Percentiles rank a stretch among this genome's conserved stretches.
Conservation (phyloP, 768 basidiomycete species). For the Dentipellis sp. region DNA sequence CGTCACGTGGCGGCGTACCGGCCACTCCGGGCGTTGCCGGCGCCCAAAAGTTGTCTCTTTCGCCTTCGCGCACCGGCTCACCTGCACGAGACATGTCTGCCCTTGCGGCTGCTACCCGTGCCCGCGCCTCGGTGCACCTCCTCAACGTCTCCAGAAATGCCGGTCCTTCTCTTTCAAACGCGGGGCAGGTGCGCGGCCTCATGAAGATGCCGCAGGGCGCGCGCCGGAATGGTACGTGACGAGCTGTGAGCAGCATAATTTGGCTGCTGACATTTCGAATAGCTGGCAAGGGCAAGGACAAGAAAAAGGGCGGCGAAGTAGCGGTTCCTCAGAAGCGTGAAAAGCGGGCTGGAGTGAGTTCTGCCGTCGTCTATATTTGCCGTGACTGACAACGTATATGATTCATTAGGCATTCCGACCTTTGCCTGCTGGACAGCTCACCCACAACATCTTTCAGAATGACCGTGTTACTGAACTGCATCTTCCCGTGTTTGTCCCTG, state of each 20-base stretch:
- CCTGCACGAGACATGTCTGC: not conserved
- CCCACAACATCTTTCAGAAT: constrained; percentile 32
- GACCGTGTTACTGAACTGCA: constrained; percentile 25
- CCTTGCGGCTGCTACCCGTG: not conserved
- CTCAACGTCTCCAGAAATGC: not conserved
- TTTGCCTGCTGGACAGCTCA: constrained; percentile 29
- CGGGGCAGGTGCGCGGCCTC: not conserved
- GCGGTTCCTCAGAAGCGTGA: constrained; percentile 2
- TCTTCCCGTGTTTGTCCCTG: constrained; percentile 35
- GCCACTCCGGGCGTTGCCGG: not conserved
- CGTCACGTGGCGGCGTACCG: not conserved
- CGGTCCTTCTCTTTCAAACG: not conserved
- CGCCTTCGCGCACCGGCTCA: not conserved
- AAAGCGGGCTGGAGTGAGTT: constrained; percentile 9
- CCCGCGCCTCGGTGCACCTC: not conserved
- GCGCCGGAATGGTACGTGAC: not conserved
- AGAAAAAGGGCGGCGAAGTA: not conserved
- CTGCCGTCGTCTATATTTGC: not conserved
- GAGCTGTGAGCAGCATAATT: not conserved
- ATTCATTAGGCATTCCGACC: constrained; percentile 32
- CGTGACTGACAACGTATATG: not conserved
- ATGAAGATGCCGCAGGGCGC: not conserved
- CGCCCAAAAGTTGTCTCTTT: not conserved
- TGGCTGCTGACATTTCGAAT: not conserved
- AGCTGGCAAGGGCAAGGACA: constrained; percentile 8